Evolutionary conservation across 2,329 filamentous ascomycete species (phyloP).

Genomic region (Cladophialophora carrionii): DNA sequence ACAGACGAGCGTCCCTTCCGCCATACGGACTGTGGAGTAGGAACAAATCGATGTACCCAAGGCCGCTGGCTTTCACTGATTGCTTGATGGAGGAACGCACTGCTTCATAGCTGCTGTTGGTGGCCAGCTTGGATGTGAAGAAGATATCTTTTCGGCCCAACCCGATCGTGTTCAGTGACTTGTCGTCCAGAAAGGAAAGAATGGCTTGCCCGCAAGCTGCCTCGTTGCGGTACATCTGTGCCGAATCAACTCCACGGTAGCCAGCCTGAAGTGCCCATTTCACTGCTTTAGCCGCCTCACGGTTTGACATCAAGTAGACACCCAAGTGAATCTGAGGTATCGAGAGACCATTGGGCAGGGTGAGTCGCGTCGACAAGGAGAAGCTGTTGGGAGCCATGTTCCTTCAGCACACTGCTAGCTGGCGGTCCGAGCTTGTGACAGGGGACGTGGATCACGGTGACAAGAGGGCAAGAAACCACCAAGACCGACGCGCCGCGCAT

Average conservation of each 20-base stretch:
- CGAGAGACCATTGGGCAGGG: conserved; percentile 66
- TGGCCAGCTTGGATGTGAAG: conserved; percentile 78
- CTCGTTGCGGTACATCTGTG: conserved; percentile 73
- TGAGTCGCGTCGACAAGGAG: conserved; percentile 34
- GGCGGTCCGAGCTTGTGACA: background rate
- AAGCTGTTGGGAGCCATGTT: conserved; percentile 35
- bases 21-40: conserved; percentile 79
- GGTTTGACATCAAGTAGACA: conserved; percentile 70
- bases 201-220: conserved; percentile 69
- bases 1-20: conserved; percentile 66
- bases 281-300: conserved; percentile 63
- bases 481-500: background rate
- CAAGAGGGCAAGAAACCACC: background rate
- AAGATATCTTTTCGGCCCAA: conserved; percentile 71
- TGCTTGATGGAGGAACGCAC: conserved; percentile 68
- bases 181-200: conserved; percentile 54
- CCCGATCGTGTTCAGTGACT: conserved; percentile 52
- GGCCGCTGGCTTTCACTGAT: conserved; percentile 65
- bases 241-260: conserved; percentile 56
- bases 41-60: conserved; percentile 79
- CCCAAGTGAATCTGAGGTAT: conserved; percentile 76
- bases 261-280: conserved; percentile 57
- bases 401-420: background rate
- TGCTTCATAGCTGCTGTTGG: conserved; percentile 67
- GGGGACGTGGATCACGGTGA: background rate